Evolutionary conservation across 345 rosid species (phyloP), one percentile per base, ranked within the genome.

Genomic region (Alliaria petiolata): DNA sequence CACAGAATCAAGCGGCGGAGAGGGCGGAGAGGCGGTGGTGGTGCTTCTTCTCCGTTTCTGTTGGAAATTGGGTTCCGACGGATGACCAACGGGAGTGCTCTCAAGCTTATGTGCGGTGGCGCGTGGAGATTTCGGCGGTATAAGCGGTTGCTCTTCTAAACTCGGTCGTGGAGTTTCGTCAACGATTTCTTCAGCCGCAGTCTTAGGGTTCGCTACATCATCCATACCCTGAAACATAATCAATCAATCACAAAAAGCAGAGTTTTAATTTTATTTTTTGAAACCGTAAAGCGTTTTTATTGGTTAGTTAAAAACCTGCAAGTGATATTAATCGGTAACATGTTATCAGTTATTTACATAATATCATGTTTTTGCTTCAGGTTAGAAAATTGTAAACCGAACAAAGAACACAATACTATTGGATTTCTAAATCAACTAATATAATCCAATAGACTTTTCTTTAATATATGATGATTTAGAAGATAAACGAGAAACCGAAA

Each of bases 51-150:
- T 34, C 15, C 86, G 85, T 66, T 71, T 87, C 62, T 87, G 97
- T 62, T 81, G 90, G 34, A 61, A 1, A 15, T 51, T 62, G 15
- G 90, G 85, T 5, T 84, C 86, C 2, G 79, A 55, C 0, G 88
- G 89, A 7, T 73, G 77, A 46, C 77, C 69, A 4, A 86, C 85
- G 3, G 79, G 82, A 15, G 60, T 40, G 67, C 71, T 78, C 67
- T 83, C 83, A 0, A 85, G 82, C 71, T 82, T 86, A 1, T 74
- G 58, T n/a, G 81, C 79, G 60, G 84, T 31, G 13, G 63, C 64
- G 20, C 64, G 67, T 2, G 82, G 89, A n/a, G 80, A 72, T 45
- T 81, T 84, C 0, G 88, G 84, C n/a, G 71, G 77, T 31, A 49
- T 36, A 7, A 82, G 65, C 1, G 92, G 83, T 35, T 78, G 78